Percentiles rank a stretch among this genome's conserved stretches.
phyloP scores from a whole-genome alignment of 805 yeast genomes.

The Clavispora fructus region DNA sequence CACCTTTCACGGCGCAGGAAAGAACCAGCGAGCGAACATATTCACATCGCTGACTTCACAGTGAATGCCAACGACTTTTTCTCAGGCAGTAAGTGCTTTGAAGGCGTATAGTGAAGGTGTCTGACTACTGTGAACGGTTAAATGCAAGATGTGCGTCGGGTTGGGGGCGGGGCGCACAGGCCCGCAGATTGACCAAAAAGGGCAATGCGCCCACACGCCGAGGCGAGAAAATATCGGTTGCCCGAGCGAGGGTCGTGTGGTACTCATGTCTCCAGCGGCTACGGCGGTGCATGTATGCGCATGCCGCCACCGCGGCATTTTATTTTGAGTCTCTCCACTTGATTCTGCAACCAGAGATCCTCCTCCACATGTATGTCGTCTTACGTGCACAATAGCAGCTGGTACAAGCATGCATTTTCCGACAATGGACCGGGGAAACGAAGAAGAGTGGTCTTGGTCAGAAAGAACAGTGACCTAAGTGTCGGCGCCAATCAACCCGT shows the following conservation, averaged over 20 bases:
- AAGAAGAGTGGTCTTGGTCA: too few species aligned
- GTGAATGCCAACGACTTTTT: too few species aligned
- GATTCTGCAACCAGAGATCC: neutral
- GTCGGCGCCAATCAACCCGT: too few species aligned
- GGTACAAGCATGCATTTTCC: neutral
- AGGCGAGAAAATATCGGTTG: neutral
- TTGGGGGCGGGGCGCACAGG: too few species aligned
- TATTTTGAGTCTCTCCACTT: neutral
- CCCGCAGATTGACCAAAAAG: neutral
- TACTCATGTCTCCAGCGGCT: neutral
- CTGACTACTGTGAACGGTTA: neutral
- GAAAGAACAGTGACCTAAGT: too few species aligned
- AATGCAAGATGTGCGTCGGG: neutral
- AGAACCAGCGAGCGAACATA: too few species aligned
- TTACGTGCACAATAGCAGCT: neutral
- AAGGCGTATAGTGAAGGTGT: neutral
- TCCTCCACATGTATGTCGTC: neutral
- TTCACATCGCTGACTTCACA: too few species aligned
- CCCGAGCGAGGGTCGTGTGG: neutral
- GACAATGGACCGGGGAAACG: neutral
- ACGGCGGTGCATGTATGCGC: neutral
- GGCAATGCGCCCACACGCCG: neutral
- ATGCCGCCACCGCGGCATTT: neutral
- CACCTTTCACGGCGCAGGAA: too few species aligned
- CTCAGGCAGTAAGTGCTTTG: neutral